Evolutionary conservation across 2,329 filamentous ascomycete species (phyloP), one percentile per base, ranked within the genome.

Genomic region (Phyllosticta citribraziliensis): DNA sequence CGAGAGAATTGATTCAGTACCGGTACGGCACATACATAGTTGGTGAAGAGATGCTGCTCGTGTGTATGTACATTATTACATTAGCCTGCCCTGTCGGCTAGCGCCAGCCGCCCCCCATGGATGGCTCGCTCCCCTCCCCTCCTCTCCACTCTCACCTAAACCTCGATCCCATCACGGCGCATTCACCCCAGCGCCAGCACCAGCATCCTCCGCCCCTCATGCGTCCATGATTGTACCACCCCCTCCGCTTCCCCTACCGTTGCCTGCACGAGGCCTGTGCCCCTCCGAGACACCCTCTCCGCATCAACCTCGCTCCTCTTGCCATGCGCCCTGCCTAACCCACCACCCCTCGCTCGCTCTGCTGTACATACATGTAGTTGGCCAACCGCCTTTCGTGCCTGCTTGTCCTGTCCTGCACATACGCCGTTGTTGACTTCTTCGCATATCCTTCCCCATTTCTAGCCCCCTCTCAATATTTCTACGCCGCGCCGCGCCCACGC

Each of bases 291-390:
- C 57, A 55, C 52, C 58, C 52, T 35, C 58, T 60, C 58, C 57
- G 33, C 58, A 59, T 52, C 57, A 30, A 33, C 58, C 52, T 53
- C 58, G 35, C 58, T 19, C 33, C 50, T 47, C 52, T 55, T 57
- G 60, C 54, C 60, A 61, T 61, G 60, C 60, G 55, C 50, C 55
- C 27, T 61, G 60, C 60, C 58, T 52, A 61, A 61, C 58, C 54
- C 57, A 55, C 57, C 50, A 40, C 33, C 55, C 55, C 55, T 30
- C 50, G 25, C 22, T 33, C 56, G 12, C 58, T 56, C 40, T 61
- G 54, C 40, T 61, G 58, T 61, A 61, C 58, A 61, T 61, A 61
- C n/a, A n/a, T n/a, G n/a, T n/a, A n/a, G n/a, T n/a, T n/a, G n/a
- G 53, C 56, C 53, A 53, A 56, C 19, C 51, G 22, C 58, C 35